Percentiles rank a stretch among this genome's conserved stretches.
These are phyloP conservation scores for Pelargonium nanum DNA, from an alignment of 345 rosid species.

Conservation along the genomic window DNA sequence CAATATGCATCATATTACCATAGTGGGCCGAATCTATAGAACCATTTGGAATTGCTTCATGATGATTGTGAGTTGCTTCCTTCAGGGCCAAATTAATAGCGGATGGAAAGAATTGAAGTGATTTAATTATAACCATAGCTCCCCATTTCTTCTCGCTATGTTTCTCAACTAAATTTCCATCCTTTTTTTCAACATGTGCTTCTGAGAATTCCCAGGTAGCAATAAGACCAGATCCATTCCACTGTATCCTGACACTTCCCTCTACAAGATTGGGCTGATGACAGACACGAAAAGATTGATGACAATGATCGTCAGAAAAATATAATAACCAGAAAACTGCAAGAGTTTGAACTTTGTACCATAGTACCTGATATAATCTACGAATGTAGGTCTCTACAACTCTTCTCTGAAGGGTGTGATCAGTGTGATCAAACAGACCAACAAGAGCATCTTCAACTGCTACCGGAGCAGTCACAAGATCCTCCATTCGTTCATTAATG, in stretches of 20 bases:
- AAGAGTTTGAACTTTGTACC: not conserved
- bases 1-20: slow-evolving; percentile 98
- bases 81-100: slow-evolving; percentile 57
- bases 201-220: slow-evolving; percentile 98
- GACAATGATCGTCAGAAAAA: slow-evolving; percentile 9
- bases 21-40: slow-evolving; percentile 33
- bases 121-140: slow-evolving; percentile 92
- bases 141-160: slow-evolving; percentile 85
- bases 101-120: slow-evolving; percentile 75
- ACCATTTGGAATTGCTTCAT: slow-evolving; percentile 29
- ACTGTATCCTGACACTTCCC: slow-evolving; percentile 97
- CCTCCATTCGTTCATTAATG: slow-evolving; percentile 95
- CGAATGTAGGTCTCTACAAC: slow-evolving; percentile 95
- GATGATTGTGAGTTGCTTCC: slow-evolving; percentile 58
- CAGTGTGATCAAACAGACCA: slow-evolving; percentile 95
- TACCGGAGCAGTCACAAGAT: slow-evolving; percentile 81
- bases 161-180: slow-evolving; percentile 56
- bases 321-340: not conserved
- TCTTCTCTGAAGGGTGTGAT: slow-evolving; percentile 96
- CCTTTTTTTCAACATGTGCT: slow-evolving; percentile 69
- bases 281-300: slow-evolving; percentile 11
- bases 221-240: slow-evolving; percentile 91
- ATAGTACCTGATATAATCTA: slow-evolving; percentile 79
- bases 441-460: slow-evolving; percentile 99
- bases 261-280: slow-evolving; percentile 87